Evolutionary conservation across 164 flowering plant species (phyloP).

Genomic region (Vitis rupestris): DNA sequence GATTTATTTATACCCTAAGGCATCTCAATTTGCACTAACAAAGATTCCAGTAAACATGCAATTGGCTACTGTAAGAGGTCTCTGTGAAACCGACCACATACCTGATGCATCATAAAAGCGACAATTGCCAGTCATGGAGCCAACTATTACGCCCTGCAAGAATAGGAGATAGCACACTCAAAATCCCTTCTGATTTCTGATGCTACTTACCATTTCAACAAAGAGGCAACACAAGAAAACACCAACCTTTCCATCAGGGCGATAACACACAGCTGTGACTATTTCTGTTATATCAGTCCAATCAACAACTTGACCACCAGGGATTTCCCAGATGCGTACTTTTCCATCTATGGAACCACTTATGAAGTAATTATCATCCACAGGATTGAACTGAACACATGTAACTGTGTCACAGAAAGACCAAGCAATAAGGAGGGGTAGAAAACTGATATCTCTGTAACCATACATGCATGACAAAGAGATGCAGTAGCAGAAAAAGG

Average conservation of each 20-base stretch:
- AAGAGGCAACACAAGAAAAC: not conserved
- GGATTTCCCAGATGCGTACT: conserved; percentile 37
- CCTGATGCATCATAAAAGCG: conserved; percentile 52
- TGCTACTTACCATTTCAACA: not conserved
- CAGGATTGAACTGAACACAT: conserved; percentile 39
- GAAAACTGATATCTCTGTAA: not conserved
- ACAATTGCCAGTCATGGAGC: conserved; percentile 66
- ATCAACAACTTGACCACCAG: conserved; percentile 29
- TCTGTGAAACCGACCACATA: conserved; percentile 9
- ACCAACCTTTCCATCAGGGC: conserved; percentile 68
- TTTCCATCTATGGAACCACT: conserved; percentile 45
- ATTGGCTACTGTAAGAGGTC: not conserved
- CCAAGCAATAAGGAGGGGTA: not conserved
- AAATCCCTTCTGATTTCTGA: not conserved
- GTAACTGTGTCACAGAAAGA: conserved; percentile 51
- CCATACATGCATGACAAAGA: not conserved
- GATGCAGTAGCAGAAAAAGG: not conserved
- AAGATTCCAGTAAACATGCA: not conserved
- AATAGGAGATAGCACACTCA: conserved; percentile 5
- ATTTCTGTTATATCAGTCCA: conserved; percentile 33
- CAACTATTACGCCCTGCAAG: conserved; percentile 59
- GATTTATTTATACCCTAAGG: not conserved
- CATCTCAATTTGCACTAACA: not conserved
- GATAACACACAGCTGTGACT: conserved; percentile 61
- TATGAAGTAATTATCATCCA: conserved; percentile 32